Evolutionary conservation across 331 rosid genomes (phyloP), one percentile per base, ranked within the genome.

Genomic region (Prunus yedoensis): DNA sequence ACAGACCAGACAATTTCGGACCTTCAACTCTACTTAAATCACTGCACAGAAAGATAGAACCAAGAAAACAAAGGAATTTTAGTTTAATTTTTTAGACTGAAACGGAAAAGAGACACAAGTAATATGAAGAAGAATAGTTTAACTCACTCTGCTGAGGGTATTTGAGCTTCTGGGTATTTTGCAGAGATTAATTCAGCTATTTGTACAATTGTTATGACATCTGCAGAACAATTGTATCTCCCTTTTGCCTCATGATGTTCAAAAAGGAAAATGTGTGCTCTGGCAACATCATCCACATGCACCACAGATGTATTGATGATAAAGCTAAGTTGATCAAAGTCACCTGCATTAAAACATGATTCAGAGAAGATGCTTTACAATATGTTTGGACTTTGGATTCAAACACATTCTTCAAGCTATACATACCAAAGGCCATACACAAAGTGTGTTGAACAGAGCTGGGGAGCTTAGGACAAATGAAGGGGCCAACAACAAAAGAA

Each of bases 191-290:
- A 63, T 13, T 80, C 73, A 1, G 79, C 65, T 43, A 46, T 41
- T 25, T 46, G 60, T 51, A 73, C 35, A 1, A 80, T 2, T 21
- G 74, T 73, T 4, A 43, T 63, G 47, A 53, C 53, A 25, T 43
- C 18, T 10, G 79, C 68, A 59, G 84, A 73, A 32, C 85, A 84
- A 73, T 54, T 84, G 15, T 75, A 80, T 68, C 91, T 82, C 66
- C 93, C 96, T 71, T 87, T 88, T 45, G 91, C 88, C 68, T 85
- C 87, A 18, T 80, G 80, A 83, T 87, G 83, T 46, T 91, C 89
- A 58, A 91, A 83, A 0, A 87, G 51, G 69, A 85, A 91, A 75
- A 88, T 82, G 20, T 83, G 93, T 32, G 90, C 90, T 68, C 93
- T 54, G 10, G 86, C 90, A 38, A 87, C 73, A 57, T 91, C 93